These are phyloP conservation scores for Aspergillus asperescens DNA, from an alignment of 495 filamentous ascomycete species.

Conservation along the genomic window DNA sequence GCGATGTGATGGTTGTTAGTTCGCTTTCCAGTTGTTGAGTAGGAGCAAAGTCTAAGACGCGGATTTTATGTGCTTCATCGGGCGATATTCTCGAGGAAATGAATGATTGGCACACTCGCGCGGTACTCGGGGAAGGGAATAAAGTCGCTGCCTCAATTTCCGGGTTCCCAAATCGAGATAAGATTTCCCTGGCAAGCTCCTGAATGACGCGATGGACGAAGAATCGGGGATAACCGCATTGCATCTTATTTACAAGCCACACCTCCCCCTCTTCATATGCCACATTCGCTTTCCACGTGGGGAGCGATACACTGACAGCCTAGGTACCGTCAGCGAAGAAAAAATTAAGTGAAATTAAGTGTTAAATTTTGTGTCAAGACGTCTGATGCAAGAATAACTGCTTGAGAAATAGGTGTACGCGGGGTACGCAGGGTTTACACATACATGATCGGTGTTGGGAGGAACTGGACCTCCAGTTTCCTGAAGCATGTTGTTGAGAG, in stretches of 20 bases:
- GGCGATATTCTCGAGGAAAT: constrained; percentile 52
- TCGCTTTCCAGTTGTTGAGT: constrained; percentile 35
- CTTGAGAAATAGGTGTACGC: neutral
- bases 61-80: constrained; percentile 45
- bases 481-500: constrained; percentile 33
- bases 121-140: constrained; percentile 66
- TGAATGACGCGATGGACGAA: constrained; percentile 85
- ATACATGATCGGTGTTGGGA: constrained; percentile 53
- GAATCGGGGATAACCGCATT: constrained; percentile 91
- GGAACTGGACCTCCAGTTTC: constrained; percentile 40
- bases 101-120: constrained; percentile 66
- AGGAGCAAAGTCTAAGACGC: constrained; percentile 61
- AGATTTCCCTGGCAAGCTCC: constrained; percentile 62
- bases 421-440: constrained; percentile 28
- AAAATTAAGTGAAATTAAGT: neutral
- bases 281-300: constrained; percentile 86
- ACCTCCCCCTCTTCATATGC: constrained; percentile 89
- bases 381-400: neutral
- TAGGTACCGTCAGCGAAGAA: constrained; percentile 30
- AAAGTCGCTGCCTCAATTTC: constrained; percentile 65
- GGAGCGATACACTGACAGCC: constrained; percentile 94
- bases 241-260: constrained; percentile 80
- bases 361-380: neutral
- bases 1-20: constrained; percentile 35
- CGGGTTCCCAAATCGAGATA: constrained; percentile 55